These are phyloP conservation scores for Serendipita sp. DNA, from an alignment of 768 basidiomycete species.

Conservation along the genomic window DNA sequence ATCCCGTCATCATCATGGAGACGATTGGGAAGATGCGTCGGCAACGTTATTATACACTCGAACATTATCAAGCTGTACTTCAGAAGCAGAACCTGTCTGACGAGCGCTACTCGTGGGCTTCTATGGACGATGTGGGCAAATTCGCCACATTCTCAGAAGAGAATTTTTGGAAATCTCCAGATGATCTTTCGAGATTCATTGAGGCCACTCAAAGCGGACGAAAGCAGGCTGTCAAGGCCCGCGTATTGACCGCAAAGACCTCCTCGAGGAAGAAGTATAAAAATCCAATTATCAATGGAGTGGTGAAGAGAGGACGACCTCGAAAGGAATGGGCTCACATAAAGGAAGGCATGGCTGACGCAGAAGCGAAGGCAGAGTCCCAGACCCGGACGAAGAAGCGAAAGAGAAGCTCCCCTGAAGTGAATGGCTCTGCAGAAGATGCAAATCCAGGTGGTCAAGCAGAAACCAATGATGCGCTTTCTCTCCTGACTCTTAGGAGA, in stretches of 20 bases:
- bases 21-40: conserved; percentile 74
- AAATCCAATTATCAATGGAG: conserved; percentile 37
- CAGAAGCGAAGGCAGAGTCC: conserved; percentile 19
- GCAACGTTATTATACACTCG: conserved; percentile 65
- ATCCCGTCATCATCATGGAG: conserved; percentile 61
- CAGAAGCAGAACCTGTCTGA: conserved; percentile 47
- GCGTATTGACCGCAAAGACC: not conserved
- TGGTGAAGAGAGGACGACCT: conserved; percentile 18
- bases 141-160: conserved; percentile 32
- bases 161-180: conserved; percentile 39
- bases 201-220: not conserved
- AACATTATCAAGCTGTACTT: conserved; percentile 50
- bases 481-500: too few species aligned
- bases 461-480: not conserved
- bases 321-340: conserved; percentile 15
- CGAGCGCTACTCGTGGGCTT: conserved; percentile 29
- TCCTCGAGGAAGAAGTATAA: conserved; percentile 20
- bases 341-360: conserved; percentile 11
- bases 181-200: conserved; percentile 27
- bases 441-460: conserved; percentile 10
- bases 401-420: too few species aligned
- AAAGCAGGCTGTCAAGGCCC: not conserved
- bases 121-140: conserved; percentile 36
- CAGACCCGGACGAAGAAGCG: not conserved
- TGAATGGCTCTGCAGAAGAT: too few species aligned